Base-by-base conservation (phyloP, 768 basidiomycete genomes). In the Russula dissimulans region DNA sequence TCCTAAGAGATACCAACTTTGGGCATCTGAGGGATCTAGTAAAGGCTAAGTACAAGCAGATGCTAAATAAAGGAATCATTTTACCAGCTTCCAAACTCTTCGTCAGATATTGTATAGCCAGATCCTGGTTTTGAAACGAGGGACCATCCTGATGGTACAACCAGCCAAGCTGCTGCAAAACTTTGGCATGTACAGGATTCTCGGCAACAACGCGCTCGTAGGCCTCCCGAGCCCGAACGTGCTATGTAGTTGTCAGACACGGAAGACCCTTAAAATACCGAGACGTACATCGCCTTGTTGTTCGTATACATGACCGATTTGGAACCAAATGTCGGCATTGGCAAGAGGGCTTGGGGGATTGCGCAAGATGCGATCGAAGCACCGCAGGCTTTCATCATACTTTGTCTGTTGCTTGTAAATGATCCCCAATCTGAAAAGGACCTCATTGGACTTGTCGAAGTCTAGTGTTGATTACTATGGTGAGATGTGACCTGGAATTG, bases 361-460 rank as follows among this genome's bases (percentile, higher is more conserved):
- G 63, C 90, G 89, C 55, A 98, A 85, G 64, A 99, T 98, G 70
- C 91, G 91, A 69, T 95, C 91, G 77, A 98, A 98, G 75, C 97
- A 98, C 56, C 82, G 81, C 3, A 99, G 79, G 11, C 86, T 89
- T 12, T 93, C 89, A 2, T 83, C 76, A 67, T 92, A 97, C 75
- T 97, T 97, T 68, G 89, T 86, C 70, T 98, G 95, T 69, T 97
- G 95, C 76, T 99, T 98, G 80, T 98, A 98, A 63, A 99, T 99
- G 70, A 99, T 98, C 39, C 97, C 97, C 14, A 99, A 81, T 38
- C 97, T 86, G 77, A 98, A 99, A 32, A 95, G 86, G 64, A 99
- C 97, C 71, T 99, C 97, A 71, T 98, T 97, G 47, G 94, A 89
- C 77, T 97, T 97, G 77, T 97, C 94, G 67, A 98, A 99, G 71